phyloP scores from a whole-genome alignment of 2,329 filamentous ascomycete species.

The Fusarium sp. region DNA sequence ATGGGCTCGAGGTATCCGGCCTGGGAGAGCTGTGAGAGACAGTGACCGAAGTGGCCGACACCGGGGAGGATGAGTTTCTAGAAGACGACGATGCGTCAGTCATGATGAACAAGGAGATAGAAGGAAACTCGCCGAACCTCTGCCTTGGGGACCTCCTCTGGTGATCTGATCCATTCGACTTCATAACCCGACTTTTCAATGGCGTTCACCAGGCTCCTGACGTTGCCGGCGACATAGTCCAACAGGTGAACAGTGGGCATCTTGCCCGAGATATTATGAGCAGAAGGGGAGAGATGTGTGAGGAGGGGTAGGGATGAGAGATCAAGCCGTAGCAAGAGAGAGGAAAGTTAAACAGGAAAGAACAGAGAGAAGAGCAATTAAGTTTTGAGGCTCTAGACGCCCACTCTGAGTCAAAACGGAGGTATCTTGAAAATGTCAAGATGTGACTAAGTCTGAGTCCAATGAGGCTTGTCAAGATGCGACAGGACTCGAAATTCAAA shows the following conservation, averaged over 20 bases:
- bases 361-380: neutral
- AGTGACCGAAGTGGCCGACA: conserved; percentile 98
- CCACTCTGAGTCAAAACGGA: conserved; percentile 31
- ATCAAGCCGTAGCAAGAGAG: neutral
- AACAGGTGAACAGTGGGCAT: conserved; percentile 84
- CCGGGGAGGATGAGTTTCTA: conserved; percentile 95
- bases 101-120: conserved; percentile 4
- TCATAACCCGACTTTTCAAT: conserved; percentile 95
- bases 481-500: conserved; percentile 25
- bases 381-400: neutral
- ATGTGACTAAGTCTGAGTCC: conserved; percentile 31
- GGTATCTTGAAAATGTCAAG: conserved; percentile 26
- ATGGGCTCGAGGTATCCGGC: conserved; percentile 89
- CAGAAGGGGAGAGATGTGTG: conserved; percentile 11
- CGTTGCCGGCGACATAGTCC: conserved; percentile 95
- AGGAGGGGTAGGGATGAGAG: conserved; percentile 9
- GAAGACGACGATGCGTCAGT: conserved; percentile 14
- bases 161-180: conserved; percentile 90
- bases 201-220: conserved; percentile 95
- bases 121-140: conserved; percentile 69
- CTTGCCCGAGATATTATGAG: conserved; percentile 42
- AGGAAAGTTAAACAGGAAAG: neutral
- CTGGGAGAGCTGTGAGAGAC: conserved; percentile 82
- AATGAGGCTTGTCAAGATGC: conserved; percentile 18
- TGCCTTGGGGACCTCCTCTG: conserved; percentile 85